These are phyloP conservation scores for Scolecobasidium constrictum DNA, from an alignment of 2,329 filamentous ascomycete genomes.

Conservation along the genomic window DNA sequence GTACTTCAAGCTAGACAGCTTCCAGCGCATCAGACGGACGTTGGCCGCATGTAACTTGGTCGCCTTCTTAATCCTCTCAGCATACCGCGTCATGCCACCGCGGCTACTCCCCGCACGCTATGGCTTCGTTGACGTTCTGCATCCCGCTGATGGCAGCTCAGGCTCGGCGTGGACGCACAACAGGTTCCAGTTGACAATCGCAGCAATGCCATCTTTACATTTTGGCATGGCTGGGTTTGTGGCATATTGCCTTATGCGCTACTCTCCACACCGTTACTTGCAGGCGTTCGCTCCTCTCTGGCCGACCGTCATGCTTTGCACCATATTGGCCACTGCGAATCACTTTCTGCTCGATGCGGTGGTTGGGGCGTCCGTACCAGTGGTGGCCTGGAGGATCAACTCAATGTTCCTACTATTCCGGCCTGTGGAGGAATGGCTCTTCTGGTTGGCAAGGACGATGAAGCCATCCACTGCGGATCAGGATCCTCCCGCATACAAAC, in stretches of 20 bases:
- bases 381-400: slow-evolving; percentile 23
- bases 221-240: slow-evolving; percentile 33
- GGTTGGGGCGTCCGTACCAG: slow-evolving; percentile 24
- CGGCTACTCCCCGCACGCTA: slow-evolving; percentile 36
- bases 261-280: slow-evolving; percentile 30
- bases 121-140: slow-evolving; percentile 37
- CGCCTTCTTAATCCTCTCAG: slow-evolving; percentile 36
- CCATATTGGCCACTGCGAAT: slow-evolving; percentile 31
- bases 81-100: slow-evolving; percentile 39
- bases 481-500: too few relatives aligned
- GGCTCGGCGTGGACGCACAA: slow-evolving; percentile 31
- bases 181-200: slow-evolving; percentile 36
- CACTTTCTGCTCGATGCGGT: slow-evolving; percentile 28
- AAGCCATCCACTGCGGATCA: slow-evolving; percentile 11
- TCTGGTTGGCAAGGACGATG: slow-evolving; percentile 14
- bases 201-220: slow-evolving; percentile 39
- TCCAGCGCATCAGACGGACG: slow-evolving; percentile 33
- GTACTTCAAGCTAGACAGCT: slow-evolving; percentile 28
- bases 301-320: slow-evolving; percentile 32
- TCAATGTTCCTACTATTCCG: slow-evolving; percentile 5
- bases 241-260: slow-evolving; percentile 24
- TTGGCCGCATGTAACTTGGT: slow-evolving; percentile 38
- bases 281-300: slow-evolving; percentile 29
- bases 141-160: slow-evolving; percentile 13
- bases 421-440: slow-evolving; percentile 13